Base-by-base conservation (phyloP, 225 moss, liverwort and hornwort genomes). In the Pseudisothecium myosuroides region DNA sequence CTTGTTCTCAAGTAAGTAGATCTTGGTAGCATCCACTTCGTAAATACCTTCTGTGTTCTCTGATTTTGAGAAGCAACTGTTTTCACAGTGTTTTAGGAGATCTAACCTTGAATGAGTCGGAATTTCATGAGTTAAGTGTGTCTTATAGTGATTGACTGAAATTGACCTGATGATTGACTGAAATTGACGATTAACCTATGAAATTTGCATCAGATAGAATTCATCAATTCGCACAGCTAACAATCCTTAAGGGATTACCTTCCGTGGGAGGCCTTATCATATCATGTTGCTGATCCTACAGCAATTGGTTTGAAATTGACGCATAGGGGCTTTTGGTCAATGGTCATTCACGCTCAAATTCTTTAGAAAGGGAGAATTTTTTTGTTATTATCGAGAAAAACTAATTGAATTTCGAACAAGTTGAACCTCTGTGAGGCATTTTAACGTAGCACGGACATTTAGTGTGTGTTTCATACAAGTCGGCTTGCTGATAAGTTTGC, bases 1-100 rank as follows among this genome's bases (percentile, higher is more conserved):
- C 96, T 87, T 98, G 97, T 95, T 93, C 95, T 89, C 97, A 96
- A 90, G 97, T 96, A 91, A 93, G 96, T 91, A 50, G 47, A 72
- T 72, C 76, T 85, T 75, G 73, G 73, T 80, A 49, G 64, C 75
- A 76, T 76, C 31, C 39, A 76, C 81, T 73, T 75, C 27, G 68
- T 78, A 68, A 82, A 63, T 37, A 50, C 68, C 85, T 65, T 60
- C 27, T 74, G 37, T 61, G 26, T 88, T 63, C 21, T 34, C 24
- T 86, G 17, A 63, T 81, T 86, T 80, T 60, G 75, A 81, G 73
- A 81, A 45, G 63, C 64, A 81, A 54, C 61, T 77, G 39, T 75
- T 49, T 26, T 88, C 64, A 32, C 65, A n/a, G n/a, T 58, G 49
- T 59, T 76, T 81, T 63, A 72, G 63, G 67, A 87, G 28, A 43